Conservation (phyloP, 768 basidiomycete genomes). For the Ephemerocybe angulata region DNA sequence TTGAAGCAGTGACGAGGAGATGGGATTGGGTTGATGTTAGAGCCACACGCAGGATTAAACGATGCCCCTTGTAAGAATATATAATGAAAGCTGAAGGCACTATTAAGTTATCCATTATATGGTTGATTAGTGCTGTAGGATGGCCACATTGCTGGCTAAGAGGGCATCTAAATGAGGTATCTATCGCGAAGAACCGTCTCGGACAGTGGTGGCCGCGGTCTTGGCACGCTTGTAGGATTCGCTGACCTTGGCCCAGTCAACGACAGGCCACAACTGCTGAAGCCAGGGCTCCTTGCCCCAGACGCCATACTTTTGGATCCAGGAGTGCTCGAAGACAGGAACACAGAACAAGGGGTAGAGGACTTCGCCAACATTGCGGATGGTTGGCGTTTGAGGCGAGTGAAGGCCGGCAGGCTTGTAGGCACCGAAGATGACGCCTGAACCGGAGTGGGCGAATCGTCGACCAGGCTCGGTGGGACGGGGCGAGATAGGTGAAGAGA, state of each 20-base stretch:
- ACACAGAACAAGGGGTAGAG: slow-evolving; percentile 77
- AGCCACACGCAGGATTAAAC: no score
- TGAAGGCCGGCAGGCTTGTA: neutral
- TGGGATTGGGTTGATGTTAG: no score
- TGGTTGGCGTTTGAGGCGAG: slow-evolving; percentile 9
- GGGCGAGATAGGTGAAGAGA: slow-evolving; percentile 25
- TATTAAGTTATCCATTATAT: slow-evolving; percentile 8
- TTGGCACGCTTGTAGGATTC: slow-evolving; percentile 25
- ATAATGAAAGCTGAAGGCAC: neutral
- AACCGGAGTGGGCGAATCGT: slow-evolving; percentile 21
- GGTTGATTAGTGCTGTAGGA: slow-evolving; percentile 9
- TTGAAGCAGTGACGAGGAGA: slow-evolving; percentile 45
- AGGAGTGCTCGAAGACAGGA: slow-evolving; percentile 80
- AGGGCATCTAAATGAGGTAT: neutral
- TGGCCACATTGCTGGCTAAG: neutral
- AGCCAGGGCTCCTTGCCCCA: slow-evolving; percentile 91
- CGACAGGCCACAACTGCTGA: slow-evolving; percentile 75
- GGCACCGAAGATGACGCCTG: slow-evolving; percentile 4
- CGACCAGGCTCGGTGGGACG: slow-evolving; percentile 25
- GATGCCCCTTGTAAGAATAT: neutral
- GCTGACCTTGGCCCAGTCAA: slow-evolving; percentile 72
- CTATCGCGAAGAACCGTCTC: neutral
- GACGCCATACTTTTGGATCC: slow-evolving; percentile 84
- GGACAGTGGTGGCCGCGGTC: neutral
- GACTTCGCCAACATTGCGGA: slow-evolving; percentile 43